phyloP scores from a whole-genome alignment of 2,329 filamentous ascomycete genomes.

The Xylaria hypoxylon region DNA sequence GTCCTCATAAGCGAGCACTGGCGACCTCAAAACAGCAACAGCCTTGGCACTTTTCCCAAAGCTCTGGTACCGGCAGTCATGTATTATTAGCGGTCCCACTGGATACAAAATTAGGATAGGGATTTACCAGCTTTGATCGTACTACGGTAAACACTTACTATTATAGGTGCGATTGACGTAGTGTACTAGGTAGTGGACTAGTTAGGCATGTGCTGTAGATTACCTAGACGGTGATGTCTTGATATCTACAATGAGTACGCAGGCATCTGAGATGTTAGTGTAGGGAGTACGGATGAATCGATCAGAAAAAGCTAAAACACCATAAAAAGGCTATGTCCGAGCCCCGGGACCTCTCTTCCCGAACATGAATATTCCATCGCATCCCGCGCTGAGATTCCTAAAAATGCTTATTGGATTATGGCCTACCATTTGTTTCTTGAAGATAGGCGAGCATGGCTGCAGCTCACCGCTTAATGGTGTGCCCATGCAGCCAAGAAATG shows the following conservation, averaged over 20 bases:
- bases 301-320: neutral
- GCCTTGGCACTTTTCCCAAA: constrained; percentile 32
- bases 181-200: neutral
- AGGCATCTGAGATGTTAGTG: neutral
- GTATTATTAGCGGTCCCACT: constrained; percentile 18
- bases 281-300: neutral
- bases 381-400: constrained; percentile 24
- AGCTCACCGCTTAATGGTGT: constrained; percentile 37
- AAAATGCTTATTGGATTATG: constrained; percentile 24
- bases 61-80: constrained; percentile 32
- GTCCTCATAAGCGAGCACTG: constrained; percentile 10
- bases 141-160: constrained; percentile 2
- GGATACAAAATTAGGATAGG: constrained; percentile 1
- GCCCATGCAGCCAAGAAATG: constrained; percentile 36
- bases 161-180: constrained; percentile 3
- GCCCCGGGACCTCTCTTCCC: constrained; percentile 2
- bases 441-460: constrained; percentile 26
- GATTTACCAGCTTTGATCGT: constrained; percentile 6
- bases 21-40: neutral
- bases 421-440: constrained; percentile 19
- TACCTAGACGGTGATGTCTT: neutral
- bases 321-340: neutral
- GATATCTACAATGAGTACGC: neutral
- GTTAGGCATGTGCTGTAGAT: too few species aligned
- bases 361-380: constrained; percentile 16